Evolutionary conservation across 305 asterid species (phyloP), one percentile per base, ranked within the genome.

Genomic region (Rubia occidens): DNA sequence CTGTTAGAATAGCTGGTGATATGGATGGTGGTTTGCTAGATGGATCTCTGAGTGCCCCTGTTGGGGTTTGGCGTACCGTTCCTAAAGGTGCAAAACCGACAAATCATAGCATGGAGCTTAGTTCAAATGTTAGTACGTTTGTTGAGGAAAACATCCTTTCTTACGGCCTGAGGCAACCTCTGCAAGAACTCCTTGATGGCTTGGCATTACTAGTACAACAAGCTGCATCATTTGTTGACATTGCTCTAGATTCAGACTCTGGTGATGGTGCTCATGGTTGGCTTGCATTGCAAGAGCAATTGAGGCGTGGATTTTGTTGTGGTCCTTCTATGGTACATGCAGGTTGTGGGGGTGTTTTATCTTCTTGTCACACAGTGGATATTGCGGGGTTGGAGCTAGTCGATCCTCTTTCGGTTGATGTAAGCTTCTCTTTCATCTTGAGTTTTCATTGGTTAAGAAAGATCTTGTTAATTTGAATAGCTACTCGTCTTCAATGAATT

Each of bases 241-340:
- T 95, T 72, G 87, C 96, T 53, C 84, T 95, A 71, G 99, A 95
- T 87, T 89, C 97, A 55, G 99, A 95, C 81, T 91, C 87, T 78
- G 89, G 93, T 54, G 98, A 95, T 84, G 99, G 99, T 67, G 96
- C 96, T 68, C 87, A 82, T 83, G 97, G 99, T 69, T 91, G 95
- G 98, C 99, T 95, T 78, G 95, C 98, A 47, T 76, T 91, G 79
- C 95, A 95, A 87, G 99, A 95, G 86, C 99, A 95, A 82, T 76
- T 85, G 85, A 91, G 98, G 82, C 99, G 97, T 73, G 96, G 97
- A 45, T 88, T 95, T 86, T 88, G 97, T 64, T 95, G 99, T 83
- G 95, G 99, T 67, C 99, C 99, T 68, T 86, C 95, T 72, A 91
- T 88, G 96, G 96, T 87, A 60, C 99, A 95, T 86, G 99, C 98